phyloP scores from a whole-genome alignment of 164 flowering plant genomes.

The Piper longum region DNA sequence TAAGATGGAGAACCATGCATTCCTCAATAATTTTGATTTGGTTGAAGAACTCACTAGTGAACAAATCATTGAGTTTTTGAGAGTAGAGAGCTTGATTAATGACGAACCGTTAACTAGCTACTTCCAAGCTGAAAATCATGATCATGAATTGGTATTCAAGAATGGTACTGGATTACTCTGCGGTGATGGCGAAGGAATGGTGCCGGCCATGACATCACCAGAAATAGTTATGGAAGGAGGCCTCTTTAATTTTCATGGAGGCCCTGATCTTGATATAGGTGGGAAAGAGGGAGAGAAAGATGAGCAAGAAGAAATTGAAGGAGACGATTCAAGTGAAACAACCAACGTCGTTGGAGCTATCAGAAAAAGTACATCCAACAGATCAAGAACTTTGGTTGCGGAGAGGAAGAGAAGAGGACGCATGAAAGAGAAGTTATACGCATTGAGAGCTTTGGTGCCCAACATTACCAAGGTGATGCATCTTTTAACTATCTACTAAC shows the following conservation, averaged over 20 bases:
- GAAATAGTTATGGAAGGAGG: constrained; percentile 8
- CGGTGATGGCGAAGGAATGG: no score
- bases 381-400: constrained; percentile 51
- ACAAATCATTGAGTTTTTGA: constrained; percentile 27
- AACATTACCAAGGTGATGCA: constrained; percentile 64
- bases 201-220: background rate
- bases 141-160: constrained; percentile 8
- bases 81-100: constrained; percentile 21
- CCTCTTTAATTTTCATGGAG: background rate
- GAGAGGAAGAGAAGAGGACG: constrained; percentile 65
- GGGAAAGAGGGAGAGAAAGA: constrained; percentile 13
- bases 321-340: constrained; percentile 31
- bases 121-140: constrained; percentile 6
- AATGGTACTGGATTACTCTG: background rate
- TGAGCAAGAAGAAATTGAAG: constrained; percentile 20
- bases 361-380: constrained; percentile 10
- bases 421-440: constrained; percentile 83
- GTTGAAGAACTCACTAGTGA: constrained; percentile 22
- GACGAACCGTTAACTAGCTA: background rate
- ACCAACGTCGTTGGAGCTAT: constrained; percentile 12
- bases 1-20: constrained; percentile 3
- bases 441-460: constrained; percentile 74
- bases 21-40: constrained; percentile 3
- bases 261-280: background rate
- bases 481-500: no score